These are phyloP conservation scores for Cichorium intybus DNA, from an alignment of 140 eudicot genomes.

Conservation along the genomic window DNA sequence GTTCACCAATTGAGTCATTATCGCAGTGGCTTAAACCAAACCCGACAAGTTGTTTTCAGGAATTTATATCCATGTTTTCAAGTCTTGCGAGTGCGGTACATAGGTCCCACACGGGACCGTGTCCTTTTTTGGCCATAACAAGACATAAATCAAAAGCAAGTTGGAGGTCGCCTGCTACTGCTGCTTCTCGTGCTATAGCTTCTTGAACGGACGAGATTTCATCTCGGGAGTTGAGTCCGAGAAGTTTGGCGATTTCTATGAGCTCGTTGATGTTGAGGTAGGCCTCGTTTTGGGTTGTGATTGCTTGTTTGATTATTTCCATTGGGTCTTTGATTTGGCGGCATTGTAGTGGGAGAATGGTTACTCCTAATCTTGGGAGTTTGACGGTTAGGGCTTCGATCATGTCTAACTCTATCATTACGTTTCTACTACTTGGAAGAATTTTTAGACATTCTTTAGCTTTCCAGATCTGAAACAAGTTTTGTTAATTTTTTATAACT, in stretches of 20 bases:
- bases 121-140: slow-evolving; percentile 84
- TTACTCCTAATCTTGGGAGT: slow-evolving; percentile 91
- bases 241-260: slow-evolving; percentile 83
- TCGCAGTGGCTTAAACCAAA: slow-evolving; percentile 97
- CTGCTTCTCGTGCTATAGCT: slow-evolving; percentile 99
- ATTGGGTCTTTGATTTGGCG: slow-evolving; percentile 95
- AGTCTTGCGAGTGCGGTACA: slow-evolving; percentile 96
- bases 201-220: slow-evolving; percentile 91
- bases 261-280: slow-evolving; percentile 85
- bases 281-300: slow-evolving; percentile 83
- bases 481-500: too few relatives aligned
- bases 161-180: slow-evolving; percentile 95
- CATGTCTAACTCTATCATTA: slow-evolving; percentile 74
- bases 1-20: slow-evolving; percentile 90
- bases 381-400: slow-evolving; percentile 83
- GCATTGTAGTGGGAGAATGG: slow-evolving; percentile 80
- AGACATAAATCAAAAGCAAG: slow-evolving; percentile 92
- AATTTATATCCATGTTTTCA: slow-evolving; percentile 70
- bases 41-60: slow-evolving; percentile 86
- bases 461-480: slow-evolving; percentile 79
- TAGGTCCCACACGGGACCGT: slow-evolving; percentile 92
- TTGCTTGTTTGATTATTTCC: slow-evolving; percentile 82
- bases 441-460: slow-evolving; percentile 91
- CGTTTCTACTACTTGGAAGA: slow-evolving; percentile 75
- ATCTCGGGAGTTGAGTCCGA: slow-evolving; percentile 88